These are phyloP conservation scores for Guillardia theta DNA, from an alignment of 78 protist genomes.

Conservation along the genomic window DNA sequence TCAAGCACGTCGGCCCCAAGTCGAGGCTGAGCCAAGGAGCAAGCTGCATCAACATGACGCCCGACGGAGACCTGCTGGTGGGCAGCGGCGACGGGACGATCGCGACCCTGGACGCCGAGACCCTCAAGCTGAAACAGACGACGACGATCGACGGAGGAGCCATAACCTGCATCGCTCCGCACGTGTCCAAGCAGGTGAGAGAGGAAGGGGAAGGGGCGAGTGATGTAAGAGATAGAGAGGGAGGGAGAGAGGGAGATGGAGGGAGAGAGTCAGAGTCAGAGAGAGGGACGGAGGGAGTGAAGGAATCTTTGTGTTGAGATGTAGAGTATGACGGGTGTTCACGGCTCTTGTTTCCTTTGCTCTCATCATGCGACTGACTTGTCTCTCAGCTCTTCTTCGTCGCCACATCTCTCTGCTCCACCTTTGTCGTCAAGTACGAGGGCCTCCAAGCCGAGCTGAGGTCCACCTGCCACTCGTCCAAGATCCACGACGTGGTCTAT, in stretches of 20 bases:
- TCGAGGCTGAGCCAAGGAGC: background rate
- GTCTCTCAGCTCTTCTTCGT: conserved; percentile 40
- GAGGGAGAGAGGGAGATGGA: too few species aligned
- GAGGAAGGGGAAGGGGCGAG: too few species aligned
- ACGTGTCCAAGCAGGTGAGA: background rate
- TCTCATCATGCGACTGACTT: too few species aligned
- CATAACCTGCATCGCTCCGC: conserved; percentile 9
- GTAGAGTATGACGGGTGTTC: too few species aligned
- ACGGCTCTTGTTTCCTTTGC: too few species aligned
- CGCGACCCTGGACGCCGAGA: background rate
- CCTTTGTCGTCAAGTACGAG: conserved; percentile 21
- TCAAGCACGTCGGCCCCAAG: conserved; percentile 45
- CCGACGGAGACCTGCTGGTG: conserved; percentile 40
- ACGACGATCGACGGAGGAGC: background rate
- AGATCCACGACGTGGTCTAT: conserved; percentile 61
- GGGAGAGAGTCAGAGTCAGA: too few species aligned
- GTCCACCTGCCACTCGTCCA: conserved; percentile 45
- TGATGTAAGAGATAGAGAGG: too few species aligned
- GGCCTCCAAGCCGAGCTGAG: conserved; percentile 37
- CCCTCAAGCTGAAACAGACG: background rate
- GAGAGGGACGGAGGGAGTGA: too few species aligned
- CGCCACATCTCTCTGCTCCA: background rate
- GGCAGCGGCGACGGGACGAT: conserved; percentile 68
- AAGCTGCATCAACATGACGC: background rate
- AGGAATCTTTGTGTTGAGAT: too few species aligned